Conservation (phyloP, 306 rosid genomes). For the Begonia peltatifolia region DNA sequence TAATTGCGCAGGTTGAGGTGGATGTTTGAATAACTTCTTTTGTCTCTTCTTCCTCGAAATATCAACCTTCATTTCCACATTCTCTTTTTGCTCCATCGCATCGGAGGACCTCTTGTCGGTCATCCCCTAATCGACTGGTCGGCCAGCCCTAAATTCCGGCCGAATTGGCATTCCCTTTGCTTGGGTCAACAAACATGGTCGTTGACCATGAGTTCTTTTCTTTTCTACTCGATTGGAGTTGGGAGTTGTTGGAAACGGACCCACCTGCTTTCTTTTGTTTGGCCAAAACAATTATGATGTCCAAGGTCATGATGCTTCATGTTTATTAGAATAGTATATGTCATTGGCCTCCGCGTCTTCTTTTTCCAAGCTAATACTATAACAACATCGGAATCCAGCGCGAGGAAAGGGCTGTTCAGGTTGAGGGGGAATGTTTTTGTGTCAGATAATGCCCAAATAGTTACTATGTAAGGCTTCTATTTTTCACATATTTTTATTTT, state of each 20-base stretch:
- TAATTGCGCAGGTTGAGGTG: conserved; percentile 13
- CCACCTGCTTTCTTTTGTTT: too few species aligned
- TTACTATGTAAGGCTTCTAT: not conserved
- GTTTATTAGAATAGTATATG: too few species aligned
- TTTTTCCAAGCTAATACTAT: not conserved
- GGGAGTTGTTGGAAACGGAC: too few species aligned
- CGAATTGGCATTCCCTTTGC: not conserved
- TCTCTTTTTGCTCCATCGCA: not conserved
- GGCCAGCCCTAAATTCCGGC: not conserved
- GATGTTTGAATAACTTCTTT: conserved; percentile 1
- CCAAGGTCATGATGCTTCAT: too few species aligned
- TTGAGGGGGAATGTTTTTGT: conserved; percentile 34
- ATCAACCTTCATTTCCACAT: too few species aligned
- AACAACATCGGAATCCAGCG: conserved; percentile 45
- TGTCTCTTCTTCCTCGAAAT: not conserved
- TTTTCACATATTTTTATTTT: too few species aligned
- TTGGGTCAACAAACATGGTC: conserved; percentile 1
- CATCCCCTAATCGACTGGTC: not conserved
- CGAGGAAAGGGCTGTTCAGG: conserved; percentile 26
- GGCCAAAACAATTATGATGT: too few species aligned
- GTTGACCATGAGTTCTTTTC: not conserved
- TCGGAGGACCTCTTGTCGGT: too few species aligned
- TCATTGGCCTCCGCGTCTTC: too few species aligned
- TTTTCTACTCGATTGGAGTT: too few species aligned
- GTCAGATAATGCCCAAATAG: conserved; percentile 48